phyloP scores from a whole-genome alignment of 768 basidiomycete species.

The Cystobasidium onofrii region DNA sequence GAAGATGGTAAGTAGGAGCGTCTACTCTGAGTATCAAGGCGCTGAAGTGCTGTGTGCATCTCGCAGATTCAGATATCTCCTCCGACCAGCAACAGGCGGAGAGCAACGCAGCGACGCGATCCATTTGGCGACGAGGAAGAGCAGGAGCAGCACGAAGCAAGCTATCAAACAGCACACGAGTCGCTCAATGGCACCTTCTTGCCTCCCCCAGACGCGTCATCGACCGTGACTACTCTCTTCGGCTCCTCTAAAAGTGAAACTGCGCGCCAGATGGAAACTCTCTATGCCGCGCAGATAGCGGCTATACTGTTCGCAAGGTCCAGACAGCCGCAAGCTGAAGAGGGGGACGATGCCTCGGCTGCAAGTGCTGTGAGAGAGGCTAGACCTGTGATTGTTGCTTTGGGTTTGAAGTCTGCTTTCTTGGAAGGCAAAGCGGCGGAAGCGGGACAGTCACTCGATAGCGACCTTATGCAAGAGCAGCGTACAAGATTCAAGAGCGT shows the following conservation, averaged over 20 bases:
- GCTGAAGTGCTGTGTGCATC: neutral
- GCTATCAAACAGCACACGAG: neutral
- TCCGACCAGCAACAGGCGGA: neutral
- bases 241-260: constrained; percentile 1
- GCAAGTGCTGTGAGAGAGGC: neutral
- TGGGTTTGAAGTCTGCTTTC: constrained; percentile 7
- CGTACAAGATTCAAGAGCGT: neutral
- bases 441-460: neutral
- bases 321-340: neutral
- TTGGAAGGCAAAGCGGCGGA: neutral
- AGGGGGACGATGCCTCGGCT: neutral
- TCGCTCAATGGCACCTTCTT: neutral
- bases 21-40: neutral
- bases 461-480: neutral
- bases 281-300: constrained; percentile 21
- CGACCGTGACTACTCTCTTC: neutral
- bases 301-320: constrained; percentile 15
- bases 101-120: neutral
- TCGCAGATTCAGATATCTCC: constrained; percentile 21
- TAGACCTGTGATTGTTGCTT: neutral
- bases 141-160: neutral
- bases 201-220: constrained; percentile 21
- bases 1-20: neutral
- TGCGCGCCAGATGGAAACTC: neutral
- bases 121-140: neutral